Evolutionary conservation across 73 alveolate genomes (phyloP), one percentile per base, ranked within the genome.

Genomic region (Paramecium pentaurelia): DNA sequence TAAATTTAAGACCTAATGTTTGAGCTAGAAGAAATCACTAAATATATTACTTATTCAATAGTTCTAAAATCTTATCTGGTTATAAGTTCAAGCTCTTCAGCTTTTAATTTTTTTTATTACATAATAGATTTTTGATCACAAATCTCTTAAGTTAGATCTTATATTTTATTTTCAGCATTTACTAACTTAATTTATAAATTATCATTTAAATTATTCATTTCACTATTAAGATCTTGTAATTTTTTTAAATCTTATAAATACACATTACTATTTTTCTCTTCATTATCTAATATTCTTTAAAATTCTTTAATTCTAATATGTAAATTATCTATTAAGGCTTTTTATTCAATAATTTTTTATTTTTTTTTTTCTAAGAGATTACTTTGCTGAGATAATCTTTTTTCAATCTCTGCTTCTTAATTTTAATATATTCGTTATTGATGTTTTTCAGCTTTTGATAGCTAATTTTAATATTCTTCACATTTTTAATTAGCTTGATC

Each of bases 11-110:
- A 27, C 54, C 10, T 30, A 27, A 80, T 80, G 22, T 47, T 42
- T 80, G 18, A 80, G n/a, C 91, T 80, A 11, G 18, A 22, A 22
- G 25, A 28, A 28, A 34, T 71, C 16, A 12, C 11, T 11, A 2
- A 36, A 14, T 71, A 2, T 10, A 36, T 34, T 71, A 71, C 86
- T 71, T 71, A 80, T 80, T 80, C 91, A n/a, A 80, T 80, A 20
- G 30, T 44, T 44, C 73, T 4, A 45, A 30, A 80, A 44, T 80
- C 91, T 18, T 42, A 47, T 80, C 91, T 80, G 1, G 91, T n/a
- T 1, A 18, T 44, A 8, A 38, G 6, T 34, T 80, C 91, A n/a
- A 30, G 54, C 11, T 80, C 91, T 30, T 80, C 91, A 18, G 54
- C 14, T 18, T 80, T 80, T 12, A 37, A 4, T 12, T 80, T 18